Percentiles rank a stretch among this genome's conserved stretches.
phyloP scores from a whole-genome alignment of 2,329 filamentous ascomycete genomes.

The Botrytis medusae region DNA sequence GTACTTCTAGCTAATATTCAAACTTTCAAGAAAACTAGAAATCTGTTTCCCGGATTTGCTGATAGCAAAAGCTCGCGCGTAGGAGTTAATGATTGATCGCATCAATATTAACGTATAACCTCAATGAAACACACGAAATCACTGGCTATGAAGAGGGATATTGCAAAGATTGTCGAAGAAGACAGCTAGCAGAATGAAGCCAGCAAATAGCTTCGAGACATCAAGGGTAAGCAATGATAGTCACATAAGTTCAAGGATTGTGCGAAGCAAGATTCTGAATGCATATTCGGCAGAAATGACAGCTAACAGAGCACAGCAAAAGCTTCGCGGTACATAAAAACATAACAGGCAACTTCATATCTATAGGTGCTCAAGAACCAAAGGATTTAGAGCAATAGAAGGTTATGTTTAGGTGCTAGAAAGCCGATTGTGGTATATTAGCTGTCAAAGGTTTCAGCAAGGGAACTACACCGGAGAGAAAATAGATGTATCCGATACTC shows the following conservation, averaged over 20 bases:
- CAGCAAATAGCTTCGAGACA: not conserved
- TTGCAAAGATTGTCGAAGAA: not conserved
- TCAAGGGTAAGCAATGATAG: not conserved
- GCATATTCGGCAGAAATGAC: not conserved
- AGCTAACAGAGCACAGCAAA: not conserved
- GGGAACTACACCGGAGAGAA: accelerated
- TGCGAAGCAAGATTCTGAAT: not conserved
- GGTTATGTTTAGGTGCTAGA: not conserved
- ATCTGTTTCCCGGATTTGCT: accelerated
- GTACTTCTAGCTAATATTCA: not conserved
- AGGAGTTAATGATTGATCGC: not conserved
- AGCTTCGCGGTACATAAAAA: not conserved
- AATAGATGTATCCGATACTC: not conserved
- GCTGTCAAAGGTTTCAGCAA: not conserved
- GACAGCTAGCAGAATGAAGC: not conserved
- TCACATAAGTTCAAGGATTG: not conserved
- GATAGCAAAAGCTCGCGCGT: not conserved
- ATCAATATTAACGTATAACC: not conserved
- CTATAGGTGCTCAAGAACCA: accelerated
- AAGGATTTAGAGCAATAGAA: accelerated
- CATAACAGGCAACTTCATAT: not conserved
- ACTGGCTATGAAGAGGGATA: not conserved
- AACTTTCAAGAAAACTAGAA: not conserved
- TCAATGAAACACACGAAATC: not conserved
- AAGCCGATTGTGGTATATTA: not conserved